A percentile compares a stretch with the other conserved stretches of the same genome.
Conservation (phyloP, 108 stramenopile genomes). For the Cyclotella cryptica region DNA sequence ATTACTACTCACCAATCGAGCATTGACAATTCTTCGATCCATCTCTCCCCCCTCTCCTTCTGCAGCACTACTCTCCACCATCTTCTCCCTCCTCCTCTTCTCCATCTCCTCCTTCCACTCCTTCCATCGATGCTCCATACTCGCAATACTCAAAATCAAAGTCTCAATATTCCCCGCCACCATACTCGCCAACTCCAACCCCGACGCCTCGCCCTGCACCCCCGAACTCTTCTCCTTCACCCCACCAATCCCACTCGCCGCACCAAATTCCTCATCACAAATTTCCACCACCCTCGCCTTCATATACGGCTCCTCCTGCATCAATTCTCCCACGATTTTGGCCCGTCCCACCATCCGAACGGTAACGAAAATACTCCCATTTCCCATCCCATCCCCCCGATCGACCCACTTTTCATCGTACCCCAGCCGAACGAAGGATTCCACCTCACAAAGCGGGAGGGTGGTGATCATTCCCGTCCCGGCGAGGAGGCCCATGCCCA, state of each 20-base stretch:
- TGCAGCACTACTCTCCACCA: background rate
- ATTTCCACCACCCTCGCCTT: slow-evolving; percentile 69
- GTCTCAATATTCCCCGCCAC: slow-evolving; percentile 71
- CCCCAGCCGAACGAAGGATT: slow-evolving; percentile 60
- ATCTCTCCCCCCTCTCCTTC: background rate
- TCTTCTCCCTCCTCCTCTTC: background rate
- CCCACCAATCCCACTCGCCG: slow-evolving; percentile 18
- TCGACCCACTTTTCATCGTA: slow-evolving; percentile 19
- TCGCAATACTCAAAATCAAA: slow-evolving; percentile 54
- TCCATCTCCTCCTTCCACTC: background rate
- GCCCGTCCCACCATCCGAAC: slow-evolving; percentile 75
- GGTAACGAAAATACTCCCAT: slow-evolving; percentile 75
- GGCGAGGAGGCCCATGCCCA: slow-evolving; percentile 80
- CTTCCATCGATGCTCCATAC: slow-evolving; percentile 36
- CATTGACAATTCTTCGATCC: slow-evolving; percentile 12
- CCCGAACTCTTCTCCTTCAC: slow-evolving; percentile 9
- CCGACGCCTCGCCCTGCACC: slow-evolving; percentile 17
- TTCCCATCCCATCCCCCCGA: slow-evolving; percentile 61
- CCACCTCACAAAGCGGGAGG: slow-evolving; percentile 82
- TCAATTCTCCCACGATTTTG: slow-evolving; percentile 57
- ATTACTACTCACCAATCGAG: slow-evolving; percentile 29
- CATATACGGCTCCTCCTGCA: slow-evolving; percentile 70
- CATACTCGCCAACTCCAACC: slow-evolving; percentile 58
- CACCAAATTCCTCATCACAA: slow-evolving; percentile 43
- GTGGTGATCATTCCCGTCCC: slow-evolving; percentile 73